These are phyloP conservation scores for Obelidium mucronatum DNA, from an alignment of 192 early-diverging fungal species.

Conservation along the genomic window DNA sequence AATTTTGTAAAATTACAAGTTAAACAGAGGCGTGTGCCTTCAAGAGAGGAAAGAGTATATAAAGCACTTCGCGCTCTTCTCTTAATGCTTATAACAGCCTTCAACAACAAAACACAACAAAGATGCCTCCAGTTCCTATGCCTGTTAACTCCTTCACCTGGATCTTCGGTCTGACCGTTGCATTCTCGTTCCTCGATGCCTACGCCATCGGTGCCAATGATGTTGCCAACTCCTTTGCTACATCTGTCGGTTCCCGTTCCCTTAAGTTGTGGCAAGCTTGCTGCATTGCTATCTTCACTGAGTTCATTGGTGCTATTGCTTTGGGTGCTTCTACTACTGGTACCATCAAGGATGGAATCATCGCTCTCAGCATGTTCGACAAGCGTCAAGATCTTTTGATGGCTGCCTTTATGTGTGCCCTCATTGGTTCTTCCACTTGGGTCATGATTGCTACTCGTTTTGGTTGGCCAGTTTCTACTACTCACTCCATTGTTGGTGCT, in stretches of 20 bases:
- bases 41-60: too few species aligned
- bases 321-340: slow-evolving; percentile 76
- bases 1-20: too few species aligned
- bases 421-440: slow-evolving; percentile 79
- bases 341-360: slow-evolving; percentile 82
- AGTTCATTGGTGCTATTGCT: slow-evolving; percentile 79
- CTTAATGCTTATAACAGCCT: too few species aligned
- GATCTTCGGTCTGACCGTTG: slow-evolving; percentile 72
- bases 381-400: slow-evolving; percentile 77
- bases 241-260: slow-evolving; percentile 83
- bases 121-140: slow-evolving; percentile 4
- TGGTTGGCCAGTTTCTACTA: slow-evolving; percentile 79
- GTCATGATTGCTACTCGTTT: slow-evolving; percentile 71
- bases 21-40: too few species aligned
- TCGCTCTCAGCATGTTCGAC: slow-evolving; percentile 63
- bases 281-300: slow-evolving; percentile 82
- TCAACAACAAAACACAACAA: background rate
- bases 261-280: slow-evolving; percentile 76
- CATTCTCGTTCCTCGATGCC: slow-evolving; percentile 74
- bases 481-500: slow-evolving; percentile 85
- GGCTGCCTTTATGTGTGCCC: slow-evolving; percentile 83
- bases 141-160: slow-evolving; percentile 44
- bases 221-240: slow-evolving; percentile 89
- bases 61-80: too few species aligned
- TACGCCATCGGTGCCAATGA: slow-evolving; percentile 86